These are phyloP conservation scores for Miamiensis avidus DNA, from an alignment of 169 alveolate species.

Conservation along the genomic window DNA sequence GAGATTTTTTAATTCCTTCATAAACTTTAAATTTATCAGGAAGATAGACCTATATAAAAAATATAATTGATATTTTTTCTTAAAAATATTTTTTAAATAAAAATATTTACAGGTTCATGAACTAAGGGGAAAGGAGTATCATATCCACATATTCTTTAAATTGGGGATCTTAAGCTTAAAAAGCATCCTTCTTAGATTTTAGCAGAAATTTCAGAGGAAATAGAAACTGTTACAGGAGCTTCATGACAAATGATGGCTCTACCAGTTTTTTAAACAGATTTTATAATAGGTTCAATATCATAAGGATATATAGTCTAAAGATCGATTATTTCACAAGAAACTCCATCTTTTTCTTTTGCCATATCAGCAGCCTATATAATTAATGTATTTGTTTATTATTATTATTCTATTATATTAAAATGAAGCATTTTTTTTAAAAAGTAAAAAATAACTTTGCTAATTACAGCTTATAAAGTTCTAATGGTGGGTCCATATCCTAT, in stretches of 20 bases:
- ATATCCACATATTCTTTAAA: conserved; percentile 94
- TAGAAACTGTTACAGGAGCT: conserved; percentile 92
- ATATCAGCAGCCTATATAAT: conserved; percentile 88
- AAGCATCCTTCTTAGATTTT: conserved; percentile 92
- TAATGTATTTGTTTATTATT: conserved; percentile 87
- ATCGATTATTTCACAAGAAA: conserved; percentile 93
- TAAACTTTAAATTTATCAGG: conserved; percentile 91
- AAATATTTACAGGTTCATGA: conserved; percentile 78
- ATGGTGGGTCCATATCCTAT: conserved; percentile 60
- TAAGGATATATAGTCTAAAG: conserved; percentile 96
- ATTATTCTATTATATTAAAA: background rate
- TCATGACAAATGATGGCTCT: conserved; percentile 93
- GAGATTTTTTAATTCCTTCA: conserved; percentile 88
- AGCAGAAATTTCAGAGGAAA: conserved; percentile 95
- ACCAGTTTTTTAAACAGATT: conserved; percentile 94
- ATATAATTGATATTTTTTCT: background rate
- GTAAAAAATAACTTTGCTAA: background rate
- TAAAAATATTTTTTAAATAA: background rate
- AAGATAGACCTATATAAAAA: conserved; percentile 75
- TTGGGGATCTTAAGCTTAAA: conserved; percentile 94
- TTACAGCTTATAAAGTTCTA: conserved; percentile 42
- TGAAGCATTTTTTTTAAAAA: background rate
- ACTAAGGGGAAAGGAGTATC: conserved; percentile 97
- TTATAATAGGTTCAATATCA: conserved; percentile 93
- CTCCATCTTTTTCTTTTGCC: conserved; percentile 87